Evolutionary conservation across 768 basidiomycete species (phyloP), one percentile per base, ranked within the genome.

Genomic region (Suillus lakei): DNA sequence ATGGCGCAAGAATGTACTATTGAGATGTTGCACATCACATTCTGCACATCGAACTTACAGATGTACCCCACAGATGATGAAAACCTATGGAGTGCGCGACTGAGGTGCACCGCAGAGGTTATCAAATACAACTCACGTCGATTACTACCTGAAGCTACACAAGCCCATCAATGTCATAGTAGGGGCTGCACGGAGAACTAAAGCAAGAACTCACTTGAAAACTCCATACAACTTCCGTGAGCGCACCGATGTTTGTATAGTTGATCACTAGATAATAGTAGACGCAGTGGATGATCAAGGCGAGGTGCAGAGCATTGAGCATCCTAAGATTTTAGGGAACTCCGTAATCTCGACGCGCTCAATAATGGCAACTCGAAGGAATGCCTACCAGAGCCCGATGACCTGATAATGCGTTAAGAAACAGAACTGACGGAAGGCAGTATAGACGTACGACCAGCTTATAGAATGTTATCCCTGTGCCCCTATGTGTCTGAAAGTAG

Each of bases 251-350:
- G 63, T 79, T 77, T 32, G 63, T 68, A 55, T 74, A 80, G 51
- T 77, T 80, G 15, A 67, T 70, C 41, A 82, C 72, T 28, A 78
- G 60, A 70, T 81, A 81, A 66, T 71, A 76, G 68, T 82, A 81
- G 23, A 80, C 39, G 28, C 69, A 70, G 56, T 81, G 78, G 5
- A 77, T 73, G 36, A 79, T 68, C n/a, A 82, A 71, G 0, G 72
- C 72, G 28, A 81, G 67, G 51, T 81, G 79, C 13, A 79, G 62
- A 15, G 76, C 74, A 66, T 81, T 78, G 18, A 81, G 71, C 8
- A 76, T 30, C 79, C 81, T 81, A 50, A 32, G n/a, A 0, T 26
- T 23, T 51, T 9, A n/a, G 15, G 13, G 38, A n/a, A 54, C 2
- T 10, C 3, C 10, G 10, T 32, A 28, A 23, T 65, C n/a, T 28